Conservation (phyloP, 805 yeast species). For the Schwanniomyces sp. region DNA sequence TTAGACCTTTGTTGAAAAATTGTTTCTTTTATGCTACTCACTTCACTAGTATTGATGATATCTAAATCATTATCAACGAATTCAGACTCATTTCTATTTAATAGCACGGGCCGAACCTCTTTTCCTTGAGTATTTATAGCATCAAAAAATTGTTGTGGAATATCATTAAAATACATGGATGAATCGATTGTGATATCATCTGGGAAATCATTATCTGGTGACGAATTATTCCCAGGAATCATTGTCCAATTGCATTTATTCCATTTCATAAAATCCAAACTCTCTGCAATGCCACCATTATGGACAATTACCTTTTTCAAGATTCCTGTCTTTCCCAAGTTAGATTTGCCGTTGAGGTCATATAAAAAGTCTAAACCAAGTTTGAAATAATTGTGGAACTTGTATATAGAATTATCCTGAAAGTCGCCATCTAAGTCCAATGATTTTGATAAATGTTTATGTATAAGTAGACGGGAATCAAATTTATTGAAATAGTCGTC, state of each 20-base stretch:
- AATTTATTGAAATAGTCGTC: constrained; percentile 49
- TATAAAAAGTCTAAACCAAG: constrained; percentile 57
- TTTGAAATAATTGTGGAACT: constrained; percentile 57
- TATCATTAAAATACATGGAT: constrained; percentile 30
- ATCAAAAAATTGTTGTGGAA: constrained; percentile 22
- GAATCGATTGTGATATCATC: constrained; percentile 12
- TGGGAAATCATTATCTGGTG: constrained; percentile 1
- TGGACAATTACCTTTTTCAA: constrained; percentile 51
- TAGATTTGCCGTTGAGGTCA: constrained; percentile 28
- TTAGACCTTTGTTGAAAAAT: constrained; percentile 4
- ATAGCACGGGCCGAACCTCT: constrained; percentile 29
- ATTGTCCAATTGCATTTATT: constrained; percentile 49
- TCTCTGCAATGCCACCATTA: constrained; percentile 50
- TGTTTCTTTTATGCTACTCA: constrained; percentile 3
- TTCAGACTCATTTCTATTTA: constrained; percentile 42
- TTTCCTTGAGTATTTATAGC: constrained; percentile 7
- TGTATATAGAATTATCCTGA: constrained; percentile 14
- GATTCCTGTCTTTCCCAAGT: constrained; percentile 23
- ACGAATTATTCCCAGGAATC: constrained; percentile 6
- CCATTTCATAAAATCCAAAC: constrained; percentile 55
- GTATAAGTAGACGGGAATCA: constrained; percentile 44
- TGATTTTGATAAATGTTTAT: constrained; percentile 25
- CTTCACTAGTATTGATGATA: constrained; percentile 23
- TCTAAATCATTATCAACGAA: constrained; percentile 37
- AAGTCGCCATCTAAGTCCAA: constrained; percentile 8